A percentile compares a stretch with the other conserved stretches of the same genome.
Conservation (phyloP, 2,329 filamentous ascomycete genomes). For the Cladosporium halotolerans region DNA sequence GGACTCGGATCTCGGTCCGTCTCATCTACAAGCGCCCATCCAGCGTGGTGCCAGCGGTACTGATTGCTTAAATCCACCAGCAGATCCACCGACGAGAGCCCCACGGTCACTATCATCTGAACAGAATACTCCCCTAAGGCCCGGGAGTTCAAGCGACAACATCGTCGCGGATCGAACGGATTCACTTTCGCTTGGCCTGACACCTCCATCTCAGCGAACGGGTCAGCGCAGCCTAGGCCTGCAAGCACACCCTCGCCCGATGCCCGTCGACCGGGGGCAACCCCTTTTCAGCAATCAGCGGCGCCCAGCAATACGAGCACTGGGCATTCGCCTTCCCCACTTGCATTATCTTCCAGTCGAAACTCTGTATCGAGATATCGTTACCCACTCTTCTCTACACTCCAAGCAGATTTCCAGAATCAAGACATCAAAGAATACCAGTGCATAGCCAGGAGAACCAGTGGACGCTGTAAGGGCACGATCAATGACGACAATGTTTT, state of each 20-base stretch:
- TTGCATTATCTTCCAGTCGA: background rate
- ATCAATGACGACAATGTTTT: background rate
- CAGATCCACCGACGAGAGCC: too few species aligned
- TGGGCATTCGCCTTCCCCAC: background rate
- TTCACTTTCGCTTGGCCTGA: too few species aligned
- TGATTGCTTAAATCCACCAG: too few species aligned
- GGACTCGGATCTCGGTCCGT: too few species aligned
- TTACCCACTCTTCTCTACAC: background rate
- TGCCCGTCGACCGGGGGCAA: background rate
- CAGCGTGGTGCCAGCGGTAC: too few species aligned
- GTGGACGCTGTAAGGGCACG: background rate
- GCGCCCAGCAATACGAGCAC: background rate
- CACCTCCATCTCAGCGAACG: too few species aligned
- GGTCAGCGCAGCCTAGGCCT: background rate
- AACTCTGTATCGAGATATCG: background rate
- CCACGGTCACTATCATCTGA: too few species aligned
- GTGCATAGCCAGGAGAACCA: background rate
- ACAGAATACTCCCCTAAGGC: too few species aligned
- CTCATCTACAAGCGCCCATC: too few species aligned
- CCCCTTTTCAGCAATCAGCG: background rate
- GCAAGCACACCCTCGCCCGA: background rate
- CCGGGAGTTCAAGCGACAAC: too few species aligned
- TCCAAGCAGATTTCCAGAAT: background rate
- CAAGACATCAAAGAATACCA: background rate
- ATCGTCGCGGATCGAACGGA: too few species aligned